Evolutionary conservation across 192 early-diverging fungal genomes (phyloP).

Genomic region (Coemansia sp.): DNA sequence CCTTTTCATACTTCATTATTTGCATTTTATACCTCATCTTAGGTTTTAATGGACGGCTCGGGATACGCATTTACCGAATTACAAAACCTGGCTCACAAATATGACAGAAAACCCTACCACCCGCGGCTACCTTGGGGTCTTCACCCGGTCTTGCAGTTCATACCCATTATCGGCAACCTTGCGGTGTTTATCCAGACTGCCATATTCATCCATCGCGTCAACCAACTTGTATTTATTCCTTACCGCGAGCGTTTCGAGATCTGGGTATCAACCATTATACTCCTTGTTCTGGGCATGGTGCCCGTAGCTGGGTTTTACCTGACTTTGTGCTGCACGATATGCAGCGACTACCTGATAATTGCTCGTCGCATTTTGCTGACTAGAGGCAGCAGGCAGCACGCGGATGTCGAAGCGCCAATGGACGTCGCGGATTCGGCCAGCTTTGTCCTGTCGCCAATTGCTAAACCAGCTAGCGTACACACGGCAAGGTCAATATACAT

Average conservation of each 20-base stretch:
- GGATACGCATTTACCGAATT: constrained; percentile 8
- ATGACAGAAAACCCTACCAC: constrained; percentile 22
- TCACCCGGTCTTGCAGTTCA: constrained; percentile 26
- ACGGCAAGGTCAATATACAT: background rate
- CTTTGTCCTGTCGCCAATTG: constrained; percentile 1
- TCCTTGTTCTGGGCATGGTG: constrained; percentile 42
- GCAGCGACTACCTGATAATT: constrained; percentile 31
- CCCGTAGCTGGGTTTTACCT: constrained; percentile 28
- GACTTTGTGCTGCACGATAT: constrained; percentile 31
- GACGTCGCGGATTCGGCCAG: background rate
- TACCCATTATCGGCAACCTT: constrained; percentile 40
- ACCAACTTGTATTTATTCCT: constrained; percentile 12
- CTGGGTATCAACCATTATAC: constrained; percentile 22
- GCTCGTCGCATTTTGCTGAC: constrained; percentile 1
- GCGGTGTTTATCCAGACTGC: constrained; percentile 35
- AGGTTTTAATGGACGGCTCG: constrained; percentile 4
- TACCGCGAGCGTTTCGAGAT: constrained; percentile 24
- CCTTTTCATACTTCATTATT: constrained; percentile 10
- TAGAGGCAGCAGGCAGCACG: background rate
- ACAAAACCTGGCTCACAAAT: constrained; percentile 13
- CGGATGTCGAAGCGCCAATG: background rate
- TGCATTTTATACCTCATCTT: background rate
- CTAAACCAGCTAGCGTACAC: constrained; percentile 4
- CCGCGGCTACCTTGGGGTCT: constrained; percentile 14
- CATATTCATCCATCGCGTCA: constrained; percentile 19